Evolutionary conservation across 768 basidiomycete genomes (phyloP), one percentile per base, ranked within the genome.

Genomic region (Panellus pusillus): DNA sequence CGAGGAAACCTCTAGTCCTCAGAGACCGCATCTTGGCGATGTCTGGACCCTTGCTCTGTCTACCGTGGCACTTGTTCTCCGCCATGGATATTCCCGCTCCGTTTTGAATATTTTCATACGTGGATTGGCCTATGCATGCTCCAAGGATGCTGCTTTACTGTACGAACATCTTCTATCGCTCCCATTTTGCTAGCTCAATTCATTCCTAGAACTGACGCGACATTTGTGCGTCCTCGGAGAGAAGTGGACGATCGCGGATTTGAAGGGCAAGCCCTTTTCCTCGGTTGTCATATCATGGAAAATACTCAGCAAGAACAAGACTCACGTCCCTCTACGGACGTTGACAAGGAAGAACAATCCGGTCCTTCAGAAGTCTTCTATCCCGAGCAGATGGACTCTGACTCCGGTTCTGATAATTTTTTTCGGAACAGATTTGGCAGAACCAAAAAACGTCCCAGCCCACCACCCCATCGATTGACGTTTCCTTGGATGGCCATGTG

Each of bases 161-260:
- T 35, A 14, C 7, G 32, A 7, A 11, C 3, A 18, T 18, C 40
- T 3, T 35, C 9, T 35, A 9, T 8, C 32, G 11, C 9, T 9
- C 9, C 32, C 24, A 24, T 24, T 24, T 2, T 6, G 24, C 8
- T 9, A 8, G 29, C 36, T 46, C 18, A 6, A 24, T 37, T 3
- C 14, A 8, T 24, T 8, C 8, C 8, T 7, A 54, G 46, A 3
- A 5, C 32, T 1, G 41, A 38, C 2, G 27, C 27, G 13, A 2
- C 15, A 38, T 54, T 54, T 39, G 46, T 48, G 12, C 52, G 40
- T 3, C 46, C 52, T 2, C 46, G 52, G 11, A 54, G 32, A 6
- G 32, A 35, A 11, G 32, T 35, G 32, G 32, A 32, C 19, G 5
- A 54, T 11, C 17, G 35, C 9, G 44, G 7, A 43, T 38, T 47